Conservation (phyloP, 1,139 yeast genomes). For the Hansenula sp. region DNA sequence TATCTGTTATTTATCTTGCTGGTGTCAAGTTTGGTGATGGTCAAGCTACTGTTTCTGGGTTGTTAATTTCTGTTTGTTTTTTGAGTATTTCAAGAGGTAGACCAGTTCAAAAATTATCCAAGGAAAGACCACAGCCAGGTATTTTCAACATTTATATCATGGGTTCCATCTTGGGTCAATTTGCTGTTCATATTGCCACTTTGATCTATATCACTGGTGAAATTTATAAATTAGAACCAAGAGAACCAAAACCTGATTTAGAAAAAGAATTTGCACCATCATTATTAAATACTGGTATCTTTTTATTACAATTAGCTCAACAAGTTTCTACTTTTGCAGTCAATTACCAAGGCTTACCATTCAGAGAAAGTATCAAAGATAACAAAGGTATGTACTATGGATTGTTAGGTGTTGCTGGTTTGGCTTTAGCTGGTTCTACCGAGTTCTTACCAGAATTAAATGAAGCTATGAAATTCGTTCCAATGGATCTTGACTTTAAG, state of each 20-base stretch:
- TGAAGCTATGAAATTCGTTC: conserved; percentile 86
- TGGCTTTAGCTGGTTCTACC: conserved; percentile 89
- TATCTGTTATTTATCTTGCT: conserved; percentile 89
- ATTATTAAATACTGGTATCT: conserved; percentile 91
- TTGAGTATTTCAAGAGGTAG: conserved; percentile 92
- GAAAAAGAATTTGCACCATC: conserved; percentile 90
- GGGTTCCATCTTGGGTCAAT: conserved; percentile 97
- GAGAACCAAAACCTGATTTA: conserved; percentile 82
- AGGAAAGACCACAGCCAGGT: conserved; percentile 97
- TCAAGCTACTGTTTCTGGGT: conserved; percentile 91
- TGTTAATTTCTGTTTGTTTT: conserved; percentile 90
- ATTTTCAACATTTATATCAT: conserved; percentile 91
- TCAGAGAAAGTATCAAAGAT: conserved; percentile 84
- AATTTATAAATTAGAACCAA: conserved; percentile 85
- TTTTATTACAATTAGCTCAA: conserved; percentile 88
- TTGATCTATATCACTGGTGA: conserved; percentile 79
- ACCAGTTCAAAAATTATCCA: conserved; percentile 83
- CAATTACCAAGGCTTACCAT: conserved; percentile 95
- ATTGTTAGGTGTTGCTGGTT: conserved; percentile 80
- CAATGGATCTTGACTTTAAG: conserved; percentile 76
- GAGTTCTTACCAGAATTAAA: conserved; percentile 94
- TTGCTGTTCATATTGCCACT: conserved; percentile 84
- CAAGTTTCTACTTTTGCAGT: conserved; percentile 98
- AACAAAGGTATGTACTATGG: conserved; percentile 98
- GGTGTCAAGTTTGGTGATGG: conserved; percentile 98